Base-by-base conservation (phyloP, 78 protist genomes). In the Bodo saltans region DNA sequence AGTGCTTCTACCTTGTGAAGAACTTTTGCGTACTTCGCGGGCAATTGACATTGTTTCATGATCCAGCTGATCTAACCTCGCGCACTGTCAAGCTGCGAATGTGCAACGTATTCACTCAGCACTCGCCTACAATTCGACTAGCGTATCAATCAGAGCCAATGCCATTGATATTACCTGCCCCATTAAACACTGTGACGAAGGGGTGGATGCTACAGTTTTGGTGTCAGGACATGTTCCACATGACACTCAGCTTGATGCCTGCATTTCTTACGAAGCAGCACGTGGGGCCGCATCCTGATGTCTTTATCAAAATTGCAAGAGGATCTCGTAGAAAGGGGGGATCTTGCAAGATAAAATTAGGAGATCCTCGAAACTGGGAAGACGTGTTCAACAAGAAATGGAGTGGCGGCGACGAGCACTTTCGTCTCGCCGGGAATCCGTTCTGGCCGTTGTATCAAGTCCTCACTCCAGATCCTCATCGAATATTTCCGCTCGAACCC, bases 221-320 rank as follows among this genome's bases (percentile, higher is more conserved):
- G 81, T 76, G 81, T 27, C 81, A 76, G 35, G 81, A 76, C 52
- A 47, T 76, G 37, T 76, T 76, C 69, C 81, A 76, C 81, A 39
- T 12, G 28, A 76, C 81, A 26, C 41, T 76, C 23, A 37, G 69
- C 35, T 1, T 76, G 67, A 23, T 76, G 81, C 81, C 81, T 3
- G 81, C 72, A 3, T 39, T 39, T 38, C 34, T 3, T 38, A 60
- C 35, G 34, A 4, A 37, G 69, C 1, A 76, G 60, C 28, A 12
- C 67, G 8, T 47, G n/a, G 60, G n/a, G n/a, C 35, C 12, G 42
- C 27, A 76, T 67, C 8, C 41, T 25, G 81, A 76, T 38, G 8
- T 76, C 53, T 76, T 42, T 27, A 28, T 76, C 69, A 4, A 3
- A 1, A 30, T 76, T 27, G 12, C 42, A 4, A 3, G 34, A 4